Percentiles rank a stretch among this genome's conserved stretches.
phyloP scores from a whole-genome alignment of 306 rosid genomes.

The Cyamopsis tetragonoloba region DNA sequence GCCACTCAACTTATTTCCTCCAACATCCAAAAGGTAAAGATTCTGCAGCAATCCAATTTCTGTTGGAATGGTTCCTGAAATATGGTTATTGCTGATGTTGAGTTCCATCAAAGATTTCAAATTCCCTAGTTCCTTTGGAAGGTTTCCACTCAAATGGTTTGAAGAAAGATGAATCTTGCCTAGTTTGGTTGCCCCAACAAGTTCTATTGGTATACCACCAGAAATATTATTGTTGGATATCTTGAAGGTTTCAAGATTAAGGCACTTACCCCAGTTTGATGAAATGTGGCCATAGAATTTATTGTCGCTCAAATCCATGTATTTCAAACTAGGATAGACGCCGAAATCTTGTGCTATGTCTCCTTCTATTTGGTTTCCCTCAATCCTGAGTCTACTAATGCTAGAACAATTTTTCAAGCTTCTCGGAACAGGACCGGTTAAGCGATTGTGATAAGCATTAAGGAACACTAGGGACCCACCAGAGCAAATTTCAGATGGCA shows the following conservation, averaged over 20 bases:
- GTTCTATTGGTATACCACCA: slow-evolving; percentile 27
- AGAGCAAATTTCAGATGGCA: slow-evolving; percentile 25
- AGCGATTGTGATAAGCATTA: neutral
- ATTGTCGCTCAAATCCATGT: slow-evolving; percentile 33
- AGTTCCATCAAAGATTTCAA: neutral
- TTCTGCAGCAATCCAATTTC: slow-evolving; percentile 11
- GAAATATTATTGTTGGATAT: slow-evolving; percentile 30
- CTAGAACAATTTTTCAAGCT: slow-evolving; percentile 29
- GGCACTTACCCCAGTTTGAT: slow-evolving; percentile 29
- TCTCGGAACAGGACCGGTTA: slow-evolving; percentile 26
- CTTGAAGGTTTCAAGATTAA: neutral
- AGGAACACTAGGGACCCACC: neutral
- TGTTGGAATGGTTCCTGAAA: slow-evolving; percentile 21
- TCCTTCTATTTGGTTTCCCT: slow-evolving; percentile 32
- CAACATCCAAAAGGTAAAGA: slow-evolving; percentile 23
- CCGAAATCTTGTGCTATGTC: slow-evolving; percentile 37
- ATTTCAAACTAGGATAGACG: slow-evolving; percentile 22
- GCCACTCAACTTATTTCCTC: slow-evolving; percentile 26
- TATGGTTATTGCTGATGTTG: neutral
- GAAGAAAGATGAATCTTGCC: slow-evolving; percentile 31
- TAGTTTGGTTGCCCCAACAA: slow-evolving; percentile 11
- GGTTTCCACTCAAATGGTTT: slow-evolving; percentile 24
- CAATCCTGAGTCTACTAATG: slow-evolving; percentile 26
- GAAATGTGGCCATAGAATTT: slow-evolving; percentile 31
- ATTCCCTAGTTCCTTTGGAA: slow-evolving; percentile 38